phyloP scores from a whole-genome alignment of 2,329 filamentous ascomycete species.

The Fusarium sp. region DNA sequence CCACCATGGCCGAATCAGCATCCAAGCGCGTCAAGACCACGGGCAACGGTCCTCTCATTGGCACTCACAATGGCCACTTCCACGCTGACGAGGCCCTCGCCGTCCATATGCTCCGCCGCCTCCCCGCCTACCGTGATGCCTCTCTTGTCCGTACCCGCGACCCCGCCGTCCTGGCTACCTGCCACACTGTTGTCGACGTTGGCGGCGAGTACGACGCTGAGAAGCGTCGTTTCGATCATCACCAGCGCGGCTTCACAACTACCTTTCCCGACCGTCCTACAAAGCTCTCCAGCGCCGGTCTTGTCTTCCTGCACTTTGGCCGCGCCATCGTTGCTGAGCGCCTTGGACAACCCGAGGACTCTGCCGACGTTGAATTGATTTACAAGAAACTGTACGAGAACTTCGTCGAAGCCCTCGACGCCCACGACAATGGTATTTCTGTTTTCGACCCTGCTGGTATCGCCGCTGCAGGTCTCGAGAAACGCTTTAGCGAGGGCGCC shows the following conservation, averaged over 20 bases:
- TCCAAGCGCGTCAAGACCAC: constrained; percentile 87
- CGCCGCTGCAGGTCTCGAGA: constrained; percentile 76
- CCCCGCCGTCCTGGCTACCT: constrained; percentile 77
- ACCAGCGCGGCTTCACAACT: constrained; percentile 89
- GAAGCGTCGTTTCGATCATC: constrained; percentile 89
- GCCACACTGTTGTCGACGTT: constrained; percentile 98
- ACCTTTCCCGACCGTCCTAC: constrained; percentile 86
- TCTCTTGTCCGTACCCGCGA: constrained; percentile 89
- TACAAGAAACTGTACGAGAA: constrained; percentile 91
- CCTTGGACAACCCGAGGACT: constrained; percentile 64
- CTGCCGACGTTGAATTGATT: constrained; percentile 76
- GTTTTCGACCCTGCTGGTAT: constrained; percentile 79
- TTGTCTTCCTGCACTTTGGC: constrained; percentile 97
- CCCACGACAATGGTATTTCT: constrained; percentile 95
- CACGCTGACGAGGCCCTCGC: constrained; percentile 98
- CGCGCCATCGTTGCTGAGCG: constrained; percentile 77
- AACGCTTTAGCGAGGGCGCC: constrained; percentile 83
- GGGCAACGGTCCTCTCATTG: constrained; percentile 71
- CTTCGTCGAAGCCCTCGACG: constrained; percentile 96
- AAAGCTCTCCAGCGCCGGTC: constrained; percentile 91
- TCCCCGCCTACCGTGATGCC: constrained; percentile 81
- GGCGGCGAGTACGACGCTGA: constrained; percentile 88
- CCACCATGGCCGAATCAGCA: constrained; percentile 68
- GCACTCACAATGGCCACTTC: constrained; percentile 98
- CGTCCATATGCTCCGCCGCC: constrained; percentile 91